Conservation (phyloP, 176 grass and related monocot species). For the Ananas comosus region DNA sequence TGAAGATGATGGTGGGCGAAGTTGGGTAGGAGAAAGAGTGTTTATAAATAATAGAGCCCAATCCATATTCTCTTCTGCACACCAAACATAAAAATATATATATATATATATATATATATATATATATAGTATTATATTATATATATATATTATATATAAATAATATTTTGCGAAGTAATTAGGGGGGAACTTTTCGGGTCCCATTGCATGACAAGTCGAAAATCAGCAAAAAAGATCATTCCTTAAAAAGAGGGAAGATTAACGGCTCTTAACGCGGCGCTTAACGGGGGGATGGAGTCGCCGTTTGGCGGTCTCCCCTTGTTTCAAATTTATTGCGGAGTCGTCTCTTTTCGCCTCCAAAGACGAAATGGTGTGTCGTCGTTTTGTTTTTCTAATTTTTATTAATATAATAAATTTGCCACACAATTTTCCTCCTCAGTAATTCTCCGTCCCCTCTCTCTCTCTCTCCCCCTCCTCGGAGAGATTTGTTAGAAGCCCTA, state of each 20-base stretch:
- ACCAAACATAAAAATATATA: not conserved
- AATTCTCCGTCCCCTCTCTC: not conserved
- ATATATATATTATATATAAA: not conserved
- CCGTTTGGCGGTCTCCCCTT: not conserved
- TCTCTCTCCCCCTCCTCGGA: not conserved
- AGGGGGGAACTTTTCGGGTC: not conserved
- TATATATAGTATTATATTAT: not conserved
- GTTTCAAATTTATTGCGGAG: conserved; percentile 3
- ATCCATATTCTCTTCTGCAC: too few relatives aligned
- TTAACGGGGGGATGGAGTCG: too few relatives aligned
- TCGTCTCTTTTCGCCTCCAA: not conserved
- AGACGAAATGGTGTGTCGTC: not conserved
- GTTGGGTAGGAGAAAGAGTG: too few relatives aligned
- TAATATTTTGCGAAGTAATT: not conserved
- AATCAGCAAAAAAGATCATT: too few relatives aligned
- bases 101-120: not conserved
- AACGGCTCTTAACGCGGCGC: too few relatives aligned
- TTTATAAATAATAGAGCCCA: too few relatives aligned
- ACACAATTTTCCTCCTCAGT: not conserved
- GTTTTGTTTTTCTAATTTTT: not conserved
- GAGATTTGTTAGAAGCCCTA: conserved; percentile 25
- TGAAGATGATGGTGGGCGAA: too few relatives aligned
- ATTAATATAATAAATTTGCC: not conserved
- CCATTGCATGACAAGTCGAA: not conserved
- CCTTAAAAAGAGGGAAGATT: too few relatives aligned